Evolutionary conservation across 805 yeast species (phyloP), one percentile per base, ranked within the genome.

Genomic region (Wickerhamiella domercqiae): DNA sequence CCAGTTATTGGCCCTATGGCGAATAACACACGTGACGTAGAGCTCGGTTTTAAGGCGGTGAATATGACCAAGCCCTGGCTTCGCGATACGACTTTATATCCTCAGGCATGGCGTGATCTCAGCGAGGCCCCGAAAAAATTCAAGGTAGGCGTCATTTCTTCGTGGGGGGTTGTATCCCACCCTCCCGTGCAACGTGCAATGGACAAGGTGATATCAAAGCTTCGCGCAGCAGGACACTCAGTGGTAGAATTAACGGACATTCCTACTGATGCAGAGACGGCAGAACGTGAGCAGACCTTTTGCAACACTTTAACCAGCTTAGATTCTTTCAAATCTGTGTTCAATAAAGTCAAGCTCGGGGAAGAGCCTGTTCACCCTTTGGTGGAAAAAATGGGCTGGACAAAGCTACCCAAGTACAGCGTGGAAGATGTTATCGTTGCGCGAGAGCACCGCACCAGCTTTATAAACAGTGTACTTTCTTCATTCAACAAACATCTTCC

Each of bases 51-150:
- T 56, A 63, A 66, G 48, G 56, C 64, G 3, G 46, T 62, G 5
- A 53, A 71, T 28, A 65, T 57, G 25, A 57, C 64, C 42, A 57
- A 69, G 52, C 78, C 78, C 4, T 74, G 78, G 79, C 58, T 21
- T 52, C 7, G 52, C 29, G 79, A 74, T 52, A 63, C 71, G 5
- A 54, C 60, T 22, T 49, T 61, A 18, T 49, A 60, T 37, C 73
- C 74, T 14, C 47, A 70, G 35, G 71, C 72, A 5, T 72, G 75
- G 76, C 55, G 62, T 42, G 60, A 58, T 16, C 51, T 48, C 22
- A 62, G 13, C 5, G 21, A 64, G 3, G 44, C 59, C 5, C 59
- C 69, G 3, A 40, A 52, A 21, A 54, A 56, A 48, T 15, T 30
- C 21, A 68, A 61, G 37, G 50, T 71, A 29, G 78, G 71, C 5